Evolutionary conservation across 2,329 filamentous ascomycete genomes (phyloP), one percentile per base, ranked within the genome.

Genomic region (Diplocarpon rosae): DNA sequence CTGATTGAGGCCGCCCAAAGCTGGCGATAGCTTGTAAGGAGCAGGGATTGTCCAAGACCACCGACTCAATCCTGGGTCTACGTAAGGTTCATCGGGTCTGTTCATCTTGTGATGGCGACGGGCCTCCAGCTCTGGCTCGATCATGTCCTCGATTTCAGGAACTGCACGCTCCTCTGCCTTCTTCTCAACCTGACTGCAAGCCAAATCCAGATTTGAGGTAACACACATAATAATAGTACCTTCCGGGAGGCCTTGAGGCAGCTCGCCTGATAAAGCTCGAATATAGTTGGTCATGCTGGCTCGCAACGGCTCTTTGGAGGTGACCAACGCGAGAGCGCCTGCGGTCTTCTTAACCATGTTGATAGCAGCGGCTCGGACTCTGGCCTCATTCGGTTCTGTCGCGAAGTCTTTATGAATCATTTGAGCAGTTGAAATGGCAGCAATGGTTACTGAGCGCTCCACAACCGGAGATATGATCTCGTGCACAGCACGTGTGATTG

Each of bases 281-380:
- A 98, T 88, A 61, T 96, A 94, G 65, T 96, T 98, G 43, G 85
- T 93, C 65, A 98, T 94, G 66, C 93, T 96, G 63, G 93, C 92
- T 49, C 92, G 80, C 13, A 98, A 72, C 13, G 92, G 92, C 63
- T 98, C 92, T 65, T 96, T 98, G 61, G 89, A 96, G 3, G 92
- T 98, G n/a, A 98, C 92, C 28, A 95, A 74, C 12, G 92, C 92
- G 44, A 98, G 73, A 59, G 88, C 95, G 32, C 92, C 92, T 17
- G 92, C 90, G 20, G 95, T 85, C 40, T 89, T 83, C 65, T 95
- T 92, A 37, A 95, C 92, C 79, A 96, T 93, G 51, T 83, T 94
- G 54, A 94, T 80, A 3, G 92, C 90, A 28, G 89, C 85, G 40
- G 80, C 83, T 42, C 88, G 82, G 43, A 96, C 75, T 50, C 86